Percentiles rank a stretch among this genome's conserved stretches.
These are phyloP conservation scores for Macaranga tanarius DNA, from an alignment of 441 rosid species.

Conservation along the genomic window DNA sequence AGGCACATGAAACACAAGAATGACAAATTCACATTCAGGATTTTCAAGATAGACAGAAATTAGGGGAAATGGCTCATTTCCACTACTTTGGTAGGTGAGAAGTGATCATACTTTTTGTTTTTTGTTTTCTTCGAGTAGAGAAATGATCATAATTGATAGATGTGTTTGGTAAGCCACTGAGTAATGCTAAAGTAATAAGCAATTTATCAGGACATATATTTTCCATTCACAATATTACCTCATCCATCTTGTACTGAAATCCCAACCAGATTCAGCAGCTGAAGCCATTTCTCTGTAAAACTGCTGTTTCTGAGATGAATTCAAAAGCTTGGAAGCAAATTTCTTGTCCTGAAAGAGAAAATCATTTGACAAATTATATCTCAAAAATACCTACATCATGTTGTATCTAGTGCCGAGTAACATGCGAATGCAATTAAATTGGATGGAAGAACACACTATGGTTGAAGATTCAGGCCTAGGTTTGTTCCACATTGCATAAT, in stretches of 20 bases:
- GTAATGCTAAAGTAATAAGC: neutral
- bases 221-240: conserved; percentile 38
- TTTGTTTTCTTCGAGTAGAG: too few species aligned
- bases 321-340: conserved; percentile 55
- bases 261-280: conserved; percentile 90
- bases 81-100: neutral
- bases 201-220: neutral
- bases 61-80: neutral
- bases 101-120: too few species aligned
- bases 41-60: neutral
- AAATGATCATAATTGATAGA: neutral
- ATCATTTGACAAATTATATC: neutral
- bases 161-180: neutral
- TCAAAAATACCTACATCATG: neutral
- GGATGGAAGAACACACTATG: conserved; percentile 40
- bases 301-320: conserved; percentile 45
- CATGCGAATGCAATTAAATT: neutral
- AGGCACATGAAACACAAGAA: neutral
- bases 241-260: conserved; percentile 94
- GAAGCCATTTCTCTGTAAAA: conserved; percentile 67
- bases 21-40: too few species aligned
- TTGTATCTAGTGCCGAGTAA: neutral
- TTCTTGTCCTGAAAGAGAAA: conserved; percentile 51
- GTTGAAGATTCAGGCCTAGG: conserved; percentile 85
- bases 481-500: conserved; percentile 88